Evolutionary conservation across 1,139 yeast species (phyloP), one percentile per base, ranked within the genome.

Genomic region (Diutina rugosa): DNA sequence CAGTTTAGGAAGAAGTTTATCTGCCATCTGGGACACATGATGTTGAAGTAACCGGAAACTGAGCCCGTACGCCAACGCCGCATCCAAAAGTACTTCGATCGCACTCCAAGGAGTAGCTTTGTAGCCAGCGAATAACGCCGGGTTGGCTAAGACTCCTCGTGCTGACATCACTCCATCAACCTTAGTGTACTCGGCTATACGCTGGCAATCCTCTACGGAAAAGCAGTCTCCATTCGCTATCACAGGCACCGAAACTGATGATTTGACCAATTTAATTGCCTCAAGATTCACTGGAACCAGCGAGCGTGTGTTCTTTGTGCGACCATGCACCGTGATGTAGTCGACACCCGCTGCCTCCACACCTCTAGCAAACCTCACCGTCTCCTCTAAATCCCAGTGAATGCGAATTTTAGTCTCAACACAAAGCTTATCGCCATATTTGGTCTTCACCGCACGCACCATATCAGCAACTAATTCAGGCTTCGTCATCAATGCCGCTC

Each of bases 81-180:
- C 81, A 65, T 88, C 85, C 87, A 90, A 81, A 67, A 91, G 88
- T 59, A 77, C 73, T 67, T 95, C 99, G 7, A 93, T 73, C 6
- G 96, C 93, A 7, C 84, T 79, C 98, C 98, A 93, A 1, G 98
- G 97, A 3, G 97, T 85, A 56, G 72, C 74, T 0, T 73, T 71
- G 65, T 70, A 79, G 0, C 96, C 96, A 4, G 87, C 79, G 70
- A 93, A 93, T 60, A 93, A 66, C 0, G 93, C 96, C 0, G 99
- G 99, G 65, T 93, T 93, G 41, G 81, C 74, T 56, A 93, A 73
- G 3, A 90, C 74, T 0, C 99, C 99, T 61, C 99, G 74, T 0
- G 90, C 99, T 1, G 98, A 87, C 99, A 93, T 93, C 6, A 93
- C 87, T 6, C 98, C 99, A 65, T 90, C 95, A 44, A 83, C 90